Base-by-base conservation (phyloP, 192 early-diverging fungal genomes). In the Entomortierella chlamydospora region DNA sequence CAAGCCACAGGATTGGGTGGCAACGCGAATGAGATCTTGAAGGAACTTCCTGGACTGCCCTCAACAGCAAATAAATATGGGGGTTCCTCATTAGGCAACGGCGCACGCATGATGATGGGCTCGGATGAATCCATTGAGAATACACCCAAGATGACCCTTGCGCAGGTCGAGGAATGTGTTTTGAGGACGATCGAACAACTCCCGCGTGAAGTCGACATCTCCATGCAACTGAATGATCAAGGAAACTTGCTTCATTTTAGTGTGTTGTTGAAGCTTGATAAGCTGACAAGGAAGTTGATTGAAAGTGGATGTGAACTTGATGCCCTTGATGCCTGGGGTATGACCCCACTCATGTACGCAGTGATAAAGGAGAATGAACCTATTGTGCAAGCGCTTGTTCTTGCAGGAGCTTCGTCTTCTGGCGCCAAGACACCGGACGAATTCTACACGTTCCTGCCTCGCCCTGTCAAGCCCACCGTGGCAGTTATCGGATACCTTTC, bases 301-400 rank as follows among this genome's bases (percentile, higher is more conserved):
- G 61, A 64, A 37, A 60, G 63, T 0, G 74, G 74, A 34, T 78
- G 74, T 50, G 66, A 78, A 1, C 52, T 78, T 6, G 74, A 78
- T 5, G 56, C 61, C 4, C 39, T 69, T 0, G 74, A 78, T 59
- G 28, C 54, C 11, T 78, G 67, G 66, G 66, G 55, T 9, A 70
- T 70, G 74, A 78, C 74, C 12, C 74, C 74, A 2, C 62, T 78
- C 47, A 78, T 78, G 74, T 78, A 78, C 20, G 74, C 66, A 5
- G 74, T 78, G 5, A 29, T 78, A 4, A 57, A 64, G n/a, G 74
- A 60, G 41, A 64, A 64, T n/a, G 74, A 78, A 23, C 10, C 55
- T 0, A 54, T 78, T 64, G 57, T 64, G 7, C 50, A 57, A 11
- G 29, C 49, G 15, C 67, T 78, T 22, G 56, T 78, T 42, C 22